A percentile compares a stretch with the other conserved stretches of the same genome.
phyloP scores from a whole-genome alignment of 352 stramenopile species.

The Globisporangium perplexum region DNA sequence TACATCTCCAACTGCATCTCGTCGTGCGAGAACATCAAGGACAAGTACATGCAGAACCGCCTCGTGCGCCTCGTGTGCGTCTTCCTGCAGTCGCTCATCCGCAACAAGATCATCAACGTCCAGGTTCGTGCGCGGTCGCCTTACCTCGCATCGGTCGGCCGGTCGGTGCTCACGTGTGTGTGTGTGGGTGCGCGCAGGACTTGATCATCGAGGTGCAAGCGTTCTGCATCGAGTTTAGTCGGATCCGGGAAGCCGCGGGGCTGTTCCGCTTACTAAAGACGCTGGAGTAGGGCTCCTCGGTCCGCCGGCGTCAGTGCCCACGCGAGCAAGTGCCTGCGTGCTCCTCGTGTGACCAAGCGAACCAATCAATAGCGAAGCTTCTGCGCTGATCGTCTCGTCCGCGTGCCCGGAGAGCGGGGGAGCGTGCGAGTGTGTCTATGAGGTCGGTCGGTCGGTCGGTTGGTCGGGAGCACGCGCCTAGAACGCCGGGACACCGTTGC shows the following conservation, averaged over 20 bases:
- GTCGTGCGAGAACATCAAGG: conserved; percentile 97
- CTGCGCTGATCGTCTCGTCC: not conserved
- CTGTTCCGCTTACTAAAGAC: conserved; percentile 97
- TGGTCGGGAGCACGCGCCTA: conserved; percentile 14
- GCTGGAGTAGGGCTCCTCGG: conserved; percentile 86
- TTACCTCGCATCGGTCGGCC: too few relatives aligned
- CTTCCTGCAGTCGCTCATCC: conserved; percentile 97
- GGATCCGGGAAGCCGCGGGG: conserved; percentile 94
- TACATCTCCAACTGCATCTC: conserved; percentile 99
- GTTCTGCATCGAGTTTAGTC: conserved; percentile 99
- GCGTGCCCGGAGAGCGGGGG: too few relatives aligned
- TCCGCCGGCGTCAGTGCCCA: not conserved
- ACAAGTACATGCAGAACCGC: conserved; percentile 98
- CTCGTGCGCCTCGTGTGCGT: conserved; percentile 97
- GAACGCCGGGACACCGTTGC: conserved; percentile 63
- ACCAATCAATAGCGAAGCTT: not conserved
- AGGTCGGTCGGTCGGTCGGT: not conserved
- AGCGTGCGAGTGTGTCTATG: not conserved
- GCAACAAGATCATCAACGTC: conserved; percentile 99
- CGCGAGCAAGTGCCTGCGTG: not conserved
- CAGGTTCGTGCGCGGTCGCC: conserved; percentile 59
- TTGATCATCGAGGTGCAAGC: conserved; percentile 98
- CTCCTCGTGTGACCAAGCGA: conserved; percentile 10
- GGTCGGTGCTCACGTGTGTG: too few relatives aligned
- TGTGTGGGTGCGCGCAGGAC: too few relatives aligned